These are phyloP conservation scores for Stereocaulon alpinum DNA, from an alignment of 495 filamentous ascomycete genomes.

Conservation along the genomic window DNA sequence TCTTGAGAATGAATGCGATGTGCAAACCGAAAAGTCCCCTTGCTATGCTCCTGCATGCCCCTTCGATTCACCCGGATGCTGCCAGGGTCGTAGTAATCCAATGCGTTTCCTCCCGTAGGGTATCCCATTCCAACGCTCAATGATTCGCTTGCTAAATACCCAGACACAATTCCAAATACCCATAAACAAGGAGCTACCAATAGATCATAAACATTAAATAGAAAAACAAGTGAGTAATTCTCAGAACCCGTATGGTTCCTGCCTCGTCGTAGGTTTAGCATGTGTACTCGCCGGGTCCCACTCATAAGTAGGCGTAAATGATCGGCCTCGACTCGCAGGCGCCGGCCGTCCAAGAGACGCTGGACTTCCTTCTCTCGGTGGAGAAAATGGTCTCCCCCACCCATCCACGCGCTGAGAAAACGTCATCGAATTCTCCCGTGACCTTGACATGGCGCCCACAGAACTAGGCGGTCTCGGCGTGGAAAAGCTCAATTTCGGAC, in stretches of 20 bases:
- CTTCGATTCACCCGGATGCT: too few species aligned
- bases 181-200: neutral
- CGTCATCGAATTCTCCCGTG: conserved; percentile 1
- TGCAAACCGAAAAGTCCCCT: neutral
- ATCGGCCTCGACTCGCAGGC: neutral
- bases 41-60: too few species aligned
- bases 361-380: neutral
- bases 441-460: conserved; percentile 1
- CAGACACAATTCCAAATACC: neutral
- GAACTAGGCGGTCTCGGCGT: conserved; percentile 33
- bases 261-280: conserved; percentile 18
- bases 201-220: neutral
- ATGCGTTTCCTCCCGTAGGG: neutral
- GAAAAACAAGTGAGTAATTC: neutral
- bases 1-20: neutral
- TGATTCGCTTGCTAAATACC: neutral
- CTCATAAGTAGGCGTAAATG: conserved; percentile 15
- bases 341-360: neutral
- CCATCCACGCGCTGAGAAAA: conserved; percentile 1
- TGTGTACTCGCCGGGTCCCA: conserved; percentile 34
- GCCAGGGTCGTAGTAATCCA: neutral
- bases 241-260: neutral
- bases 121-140: neutral
- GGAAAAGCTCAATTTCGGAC: conserved; percentile 50
- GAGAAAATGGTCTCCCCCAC: conserved; percentile 2